Conservation (phyloP, 208 protist species). For the Trypanosoma platydactyli region DNA sequence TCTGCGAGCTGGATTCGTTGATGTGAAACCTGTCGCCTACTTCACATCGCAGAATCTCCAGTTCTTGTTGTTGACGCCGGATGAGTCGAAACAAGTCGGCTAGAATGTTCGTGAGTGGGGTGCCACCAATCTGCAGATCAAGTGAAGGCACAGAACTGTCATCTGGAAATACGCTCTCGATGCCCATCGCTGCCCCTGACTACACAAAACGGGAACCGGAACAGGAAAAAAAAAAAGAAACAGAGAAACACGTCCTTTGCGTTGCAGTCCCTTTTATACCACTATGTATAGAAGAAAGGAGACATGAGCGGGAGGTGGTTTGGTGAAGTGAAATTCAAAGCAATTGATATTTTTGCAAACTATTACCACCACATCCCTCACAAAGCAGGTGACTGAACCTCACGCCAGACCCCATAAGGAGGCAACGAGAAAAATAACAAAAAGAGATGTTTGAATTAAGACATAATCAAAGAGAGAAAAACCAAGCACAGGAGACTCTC, state of each 20-base stretch:
- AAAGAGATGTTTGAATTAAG: too few species aligned
- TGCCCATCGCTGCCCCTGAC: slow-evolving; percentile 9
- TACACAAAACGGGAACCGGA: not conserved
- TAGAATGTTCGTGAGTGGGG: slow-evolving; percentile 18
- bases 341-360: too few species aligned
- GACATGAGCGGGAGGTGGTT: too few species aligned
- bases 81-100: slow-evolving; percentile 19
- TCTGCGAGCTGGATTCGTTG: slow-evolving; percentile 2
- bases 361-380: too few species aligned
- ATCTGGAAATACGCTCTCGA: slow-evolving; percentile 18
- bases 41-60: slow-evolving; percentile 12
- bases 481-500: too few species aligned
- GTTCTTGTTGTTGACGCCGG: slow-evolving; percentile 16
- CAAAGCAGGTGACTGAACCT: too few species aligned
- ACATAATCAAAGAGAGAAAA: too few species aligned
- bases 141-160: slow-evolving; percentile 1
- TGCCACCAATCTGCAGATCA: slow-evolving; percentile 11
- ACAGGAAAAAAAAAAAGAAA: slow-evolving; percentile 2
- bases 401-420: too few species aligned
- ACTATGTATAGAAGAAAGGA: too few species aligned
- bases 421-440: too few species aligned
- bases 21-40: slow-evolving; percentile 3
- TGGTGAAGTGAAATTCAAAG: too few species aligned
- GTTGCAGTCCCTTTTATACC: too few species aligned
- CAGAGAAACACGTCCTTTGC: not conserved